Conservation (phyloP, 2,329 filamentous ascomycete species). For the Botrytis cinerea region DNA sequence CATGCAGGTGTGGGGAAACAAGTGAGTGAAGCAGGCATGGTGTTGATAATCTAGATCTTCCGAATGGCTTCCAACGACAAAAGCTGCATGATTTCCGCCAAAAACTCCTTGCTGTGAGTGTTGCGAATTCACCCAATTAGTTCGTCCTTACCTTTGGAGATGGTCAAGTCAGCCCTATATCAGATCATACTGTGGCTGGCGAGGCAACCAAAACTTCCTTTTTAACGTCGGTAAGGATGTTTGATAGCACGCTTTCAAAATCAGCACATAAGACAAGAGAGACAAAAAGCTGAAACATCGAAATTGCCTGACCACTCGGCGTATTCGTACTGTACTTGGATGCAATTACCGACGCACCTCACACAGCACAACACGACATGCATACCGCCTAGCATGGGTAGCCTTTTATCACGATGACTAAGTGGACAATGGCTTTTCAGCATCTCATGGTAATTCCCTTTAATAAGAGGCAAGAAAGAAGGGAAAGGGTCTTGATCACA, state of each 20-base stretch:
- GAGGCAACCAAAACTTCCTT: background rate
- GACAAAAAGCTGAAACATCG: background rate
- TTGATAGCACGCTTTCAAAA: background rate
- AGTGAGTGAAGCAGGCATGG: background rate
- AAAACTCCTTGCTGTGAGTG: background rate
- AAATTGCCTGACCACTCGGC: slow-evolving; percentile 5
- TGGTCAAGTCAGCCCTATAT: background rate
- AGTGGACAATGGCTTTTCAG: background rate
- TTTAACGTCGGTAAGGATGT: background rate
- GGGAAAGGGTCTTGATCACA: background rate
- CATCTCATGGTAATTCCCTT: background rate
- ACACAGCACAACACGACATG: slow-evolving; percentile 11
- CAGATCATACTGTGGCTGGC: background rate
- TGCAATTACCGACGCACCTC: background rate
- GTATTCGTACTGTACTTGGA: background rate
- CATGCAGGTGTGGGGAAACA: background rate
- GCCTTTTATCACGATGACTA: background rate
- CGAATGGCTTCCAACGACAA: background rate
- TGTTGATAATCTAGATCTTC: background rate
- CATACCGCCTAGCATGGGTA: slow-evolving; percentile 1
- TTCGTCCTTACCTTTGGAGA: background rate
- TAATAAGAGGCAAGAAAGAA: background rate
- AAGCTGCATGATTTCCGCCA: background rate
- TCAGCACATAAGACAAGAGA: background rate
- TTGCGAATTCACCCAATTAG: background rate